A percentile compares a stretch with the other conserved stretches of the same genome.
phyloP scores from a whole-genome alignment of 352 stramenopile genomes.

The Thalassiosira exigua region DNA sequence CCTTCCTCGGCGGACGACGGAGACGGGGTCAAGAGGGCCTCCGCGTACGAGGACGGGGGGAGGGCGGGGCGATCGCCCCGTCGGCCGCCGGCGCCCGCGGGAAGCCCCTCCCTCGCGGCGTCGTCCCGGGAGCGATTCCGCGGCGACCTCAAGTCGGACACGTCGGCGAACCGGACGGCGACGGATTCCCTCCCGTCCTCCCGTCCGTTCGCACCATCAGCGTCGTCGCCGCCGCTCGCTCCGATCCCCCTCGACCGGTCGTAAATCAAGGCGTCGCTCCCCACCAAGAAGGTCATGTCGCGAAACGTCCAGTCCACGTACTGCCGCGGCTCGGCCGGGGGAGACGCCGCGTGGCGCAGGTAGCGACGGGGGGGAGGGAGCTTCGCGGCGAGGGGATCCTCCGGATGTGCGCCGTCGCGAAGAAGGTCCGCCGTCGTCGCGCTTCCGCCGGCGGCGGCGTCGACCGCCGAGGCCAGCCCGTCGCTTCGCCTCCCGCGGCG shows the following conservation, averaged over 20 bases:
- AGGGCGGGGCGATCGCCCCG: not conserved
- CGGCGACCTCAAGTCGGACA: constrained; percentile 50
- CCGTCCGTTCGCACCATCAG: not conserved
- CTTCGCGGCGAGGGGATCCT: constrained; percentile 32
- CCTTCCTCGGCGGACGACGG: not conserved
- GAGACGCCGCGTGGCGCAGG: constrained; percentile 42
- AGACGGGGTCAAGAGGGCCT: constrained; percentile 35
- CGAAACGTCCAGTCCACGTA: constrained; percentile 81
- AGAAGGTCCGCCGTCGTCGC: no score
- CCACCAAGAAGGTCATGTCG: constrained; percentile 75
- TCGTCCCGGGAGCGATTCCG: constrained; percentile 49
- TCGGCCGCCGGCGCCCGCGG: not conserved
- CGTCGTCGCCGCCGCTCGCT: not conserved
- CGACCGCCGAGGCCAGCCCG: no score
- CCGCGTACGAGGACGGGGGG: constrained; percentile 45
- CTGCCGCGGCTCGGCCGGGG: constrained; percentile 57
- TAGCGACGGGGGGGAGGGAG: constrained; percentile 58
- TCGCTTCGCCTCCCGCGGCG: not conserved
- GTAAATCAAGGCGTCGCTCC: constrained; percentile 74
- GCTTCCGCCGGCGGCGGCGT: no score
- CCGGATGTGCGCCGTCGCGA: no score
- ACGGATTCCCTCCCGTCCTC: constrained; percentile 14
- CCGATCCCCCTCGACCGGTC: not conserved
- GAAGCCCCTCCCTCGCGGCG: constrained; percentile 10
- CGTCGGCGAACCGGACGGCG: constrained; percentile 69